Evolutionary conservation across 225 moss, liverwort and hornwort genomes (phyloP), one percentile per base, ranked within the genome.

Genomic region (Physcomitrellopsis africana): DNA sequence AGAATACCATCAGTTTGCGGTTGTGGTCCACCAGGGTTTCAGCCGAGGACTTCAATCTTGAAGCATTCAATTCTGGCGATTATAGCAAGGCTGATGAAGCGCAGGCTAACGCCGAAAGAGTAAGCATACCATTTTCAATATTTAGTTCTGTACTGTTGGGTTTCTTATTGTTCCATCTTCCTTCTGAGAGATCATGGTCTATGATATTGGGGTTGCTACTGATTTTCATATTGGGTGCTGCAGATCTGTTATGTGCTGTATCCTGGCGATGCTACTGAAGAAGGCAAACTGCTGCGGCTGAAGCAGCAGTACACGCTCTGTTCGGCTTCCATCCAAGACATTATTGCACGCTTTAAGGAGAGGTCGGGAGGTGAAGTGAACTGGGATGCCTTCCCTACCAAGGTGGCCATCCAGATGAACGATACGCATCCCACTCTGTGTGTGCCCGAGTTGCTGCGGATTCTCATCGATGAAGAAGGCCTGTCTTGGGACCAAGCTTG

Each of bases 351-450:
- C 1, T 99, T 99, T 72, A 99, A 95, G 84, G 94, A 95, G 81
- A 86, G 95, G 67, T 89, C 93, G 11, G 90, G 87, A 16, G 85
- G 83, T 27, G 76, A 89, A 32, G 85, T 88, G 1, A 76, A 90
- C 8, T 99, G 97, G 99, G 89, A 89, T 58, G 79, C 81, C 8
- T 93, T 99, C 24, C 86, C 99, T 47, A 88, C 93, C 23, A 99
- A 93, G 77, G 99, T 99, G 57, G 99, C 99, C 0, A 91, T 99
- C 73, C 95, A 99, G 78, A 99, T 99, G 97, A 99, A 99, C 68
- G 97, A 99, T 24, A 99, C 97, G 9, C 97, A 99, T 67, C 97
- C 97, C 24, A 95, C 97, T 2, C 84, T 99, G 6, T 92, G 92
- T 58, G 99, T 93, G 27, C 99, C 99, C 11, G 99, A 99, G 76